Conservation (phyloP, 2,329 filamentous ascomycete species). For the Talaromyces funiculosus region DNA sequence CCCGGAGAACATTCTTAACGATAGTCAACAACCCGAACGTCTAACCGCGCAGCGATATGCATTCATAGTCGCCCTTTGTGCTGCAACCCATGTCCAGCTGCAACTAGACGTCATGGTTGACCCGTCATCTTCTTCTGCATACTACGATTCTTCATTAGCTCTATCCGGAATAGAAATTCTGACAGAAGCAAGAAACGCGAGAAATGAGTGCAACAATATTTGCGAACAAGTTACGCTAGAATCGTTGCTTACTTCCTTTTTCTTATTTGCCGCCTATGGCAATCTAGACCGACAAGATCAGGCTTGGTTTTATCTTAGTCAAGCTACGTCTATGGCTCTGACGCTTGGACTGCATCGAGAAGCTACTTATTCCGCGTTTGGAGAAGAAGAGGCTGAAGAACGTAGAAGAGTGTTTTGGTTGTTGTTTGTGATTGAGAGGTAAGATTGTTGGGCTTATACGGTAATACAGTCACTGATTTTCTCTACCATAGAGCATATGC, state of each 20-base stretch:
- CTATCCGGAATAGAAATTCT: slow-evolving; percentile 61
- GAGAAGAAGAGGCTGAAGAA: slow-evolving; percentile 54
- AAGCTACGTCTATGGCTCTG: slow-evolving; percentile 62
- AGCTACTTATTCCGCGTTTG: slow-evolving; percentile 44
- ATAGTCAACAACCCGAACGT: slow-evolving; percentile 50
- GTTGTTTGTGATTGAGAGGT: slow-evolving; percentile 66
- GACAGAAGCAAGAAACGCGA: slow-evolving; percentile 54
- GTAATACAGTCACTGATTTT: background rate
- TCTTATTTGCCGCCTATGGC: slow-evolving; percentile 68
- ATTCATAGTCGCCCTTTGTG: slow-evolving; percentile 37
- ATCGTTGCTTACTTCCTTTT: slow-evolving; percentile 64
- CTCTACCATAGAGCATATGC: slow-evolving; percentile 57
- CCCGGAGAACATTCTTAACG: slow-evolving; percentile 28
- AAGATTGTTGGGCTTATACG: slow-evolving; percentile 17
- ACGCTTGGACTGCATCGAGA: slow-evolving; percentile 41
- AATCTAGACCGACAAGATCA: slow-evolving; percentile 67
- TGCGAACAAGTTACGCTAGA: slow-evolving; percentile 38
- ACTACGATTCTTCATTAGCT: slow-evolving; percentile 54
- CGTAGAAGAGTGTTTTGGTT: slow-evolving; percentile 68
- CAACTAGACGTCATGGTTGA: slow-evolving; percentile 31
- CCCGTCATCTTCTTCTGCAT: slow-evolving; percentile 32
- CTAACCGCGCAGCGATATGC: slow-evolving; percentile 37
- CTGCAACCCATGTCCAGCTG: slow-evolving; percentile 42
- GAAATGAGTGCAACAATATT: slow-evolving; percentile 37
- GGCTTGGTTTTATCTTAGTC: slow-evolving; percentile 73